Evolutionary conservation across 805 yeast species (phyloP).

Genomic region (Candida broadrunensis): DNA sequence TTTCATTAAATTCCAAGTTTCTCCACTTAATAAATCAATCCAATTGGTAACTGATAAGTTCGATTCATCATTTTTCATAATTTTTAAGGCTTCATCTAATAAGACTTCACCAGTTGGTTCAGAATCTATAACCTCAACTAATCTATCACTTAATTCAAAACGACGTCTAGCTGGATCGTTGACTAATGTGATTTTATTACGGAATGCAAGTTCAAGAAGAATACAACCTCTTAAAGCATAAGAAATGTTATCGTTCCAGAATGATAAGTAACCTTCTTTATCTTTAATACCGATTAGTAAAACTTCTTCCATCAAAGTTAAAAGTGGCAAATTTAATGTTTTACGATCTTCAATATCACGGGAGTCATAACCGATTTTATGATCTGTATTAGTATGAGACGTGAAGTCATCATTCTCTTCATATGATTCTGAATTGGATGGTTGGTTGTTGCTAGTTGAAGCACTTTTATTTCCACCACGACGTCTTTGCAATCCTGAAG

Average conservation of each 20-base stretch:
- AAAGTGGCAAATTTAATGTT: slow-evolving; percentile 53
- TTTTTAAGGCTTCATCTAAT: slow-evolving; percentile 86
- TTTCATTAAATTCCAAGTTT: slow-evolving; percentile 95
- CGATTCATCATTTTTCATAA: slow-evolving; percentile 83
- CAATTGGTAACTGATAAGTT: slow-evolving; percentile 78
- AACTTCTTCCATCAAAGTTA: slow-evolving; percentile 96
- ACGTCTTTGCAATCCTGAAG: slow-evolving; percentile 73
- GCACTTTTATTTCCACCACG: slow-evolving; percentile 49
- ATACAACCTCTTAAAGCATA: slow-evolving; percentile 96
- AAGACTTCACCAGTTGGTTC: slow-evolving; percentile 92
- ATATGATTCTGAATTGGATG: slow-evolving; percentile 13
- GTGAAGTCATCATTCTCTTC: slow-evolving; percentile 18
- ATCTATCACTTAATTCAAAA: slow-evolving; percentile 81
- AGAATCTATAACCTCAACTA: slow-evolving; percentile 82
- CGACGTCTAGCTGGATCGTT: slow-evolving; percentile 91
- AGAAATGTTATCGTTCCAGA: slow-evolving; percentile 97
- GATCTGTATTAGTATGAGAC: slow-evolving; percentile 29
- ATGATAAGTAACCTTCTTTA: slow-evolving; percentile 92
- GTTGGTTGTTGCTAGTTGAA: slow-evolving; percentile 7
- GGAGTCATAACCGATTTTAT: slow-evolving; percentile 81
- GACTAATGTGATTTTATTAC: slow-evolving; percentile 84
- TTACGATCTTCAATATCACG: slow-evolving; percentile 49
- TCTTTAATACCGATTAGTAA: slow-evolving; percentile 90
- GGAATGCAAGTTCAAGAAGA: slow-evolving; percentile 83
- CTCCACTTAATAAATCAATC: slow-evolving; percentile 93